phyloP scores from a whole-genome alignment of 139 green algal species.

The Yamagishiella unicocca region DNA sequence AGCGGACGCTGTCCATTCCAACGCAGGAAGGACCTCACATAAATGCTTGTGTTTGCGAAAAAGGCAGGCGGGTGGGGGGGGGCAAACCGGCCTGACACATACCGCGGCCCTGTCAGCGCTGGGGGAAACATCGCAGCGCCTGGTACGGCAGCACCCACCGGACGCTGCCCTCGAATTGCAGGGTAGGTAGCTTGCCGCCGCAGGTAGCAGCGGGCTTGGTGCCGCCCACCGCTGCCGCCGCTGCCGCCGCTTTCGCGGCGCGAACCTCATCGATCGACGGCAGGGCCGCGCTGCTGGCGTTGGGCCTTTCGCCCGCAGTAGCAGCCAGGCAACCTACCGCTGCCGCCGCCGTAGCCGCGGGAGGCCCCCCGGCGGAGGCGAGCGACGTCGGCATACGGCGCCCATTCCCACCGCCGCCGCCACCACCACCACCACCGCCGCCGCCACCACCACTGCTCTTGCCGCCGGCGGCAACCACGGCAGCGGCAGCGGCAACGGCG shows the following conservation, averaged over 20 bases:
- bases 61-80: too few species aligned
- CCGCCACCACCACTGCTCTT: background rate
- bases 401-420: background rate
- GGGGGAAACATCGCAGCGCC: too few species aligned
- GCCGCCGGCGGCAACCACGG: background rate
- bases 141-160: background rate
- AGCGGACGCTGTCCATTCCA: too few species aligned
- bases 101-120: too few species aligned
- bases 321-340: too few species aligned
- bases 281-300: background rate
- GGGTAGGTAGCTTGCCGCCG: background rate
- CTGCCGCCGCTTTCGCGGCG: conserved; percentile 10
- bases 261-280: conserved; percentile 33
- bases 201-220: background rate
- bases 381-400: background rate
- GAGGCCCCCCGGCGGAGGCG: background rate
- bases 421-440: background rate
- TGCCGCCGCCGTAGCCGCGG: background rate
- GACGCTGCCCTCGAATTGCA: conserved; percentile 5
- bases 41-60: too few species aligned
- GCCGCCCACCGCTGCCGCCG: background rate
- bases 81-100: too few species aligned
- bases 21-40: too few species aligned
- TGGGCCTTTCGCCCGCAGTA: background rate
- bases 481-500: background rate